Evolutionary conservation across 352 stramenopile genomes (phyloP), one percentile per base, ranked within the genome.

Genomic region (Globisporangium spiculum): DNA sequence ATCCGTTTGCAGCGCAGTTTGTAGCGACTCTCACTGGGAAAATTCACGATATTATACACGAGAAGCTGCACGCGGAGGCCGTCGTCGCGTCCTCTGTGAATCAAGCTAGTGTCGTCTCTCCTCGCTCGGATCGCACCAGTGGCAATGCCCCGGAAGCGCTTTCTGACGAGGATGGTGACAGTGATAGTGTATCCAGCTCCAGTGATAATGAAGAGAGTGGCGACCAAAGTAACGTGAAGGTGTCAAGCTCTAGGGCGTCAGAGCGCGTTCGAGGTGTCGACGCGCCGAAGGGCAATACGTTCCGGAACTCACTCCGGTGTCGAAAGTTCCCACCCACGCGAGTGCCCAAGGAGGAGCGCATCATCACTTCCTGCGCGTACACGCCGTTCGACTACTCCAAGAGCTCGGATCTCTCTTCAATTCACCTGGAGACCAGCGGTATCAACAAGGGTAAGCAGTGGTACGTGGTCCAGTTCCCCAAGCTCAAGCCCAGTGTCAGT

Each of bases 391-490:
- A 81, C 20, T 60, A 44, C n/a, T 62, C 53, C 7, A 69, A 52
- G 26, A 54, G 30, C 24, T 61, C 56, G 1, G 70, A 77, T 46
- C 48, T 80, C 24, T 59, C 66, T 34, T 78, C 67, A 44, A 76
- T 76, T 10, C 55, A 32, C 14, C 55, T 76, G 16, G n/a, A 67
- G 16, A 50, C 34, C 4, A 44, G 50, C 18, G 69, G 73, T 20
- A 63, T 65, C 4, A 50, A 70, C n/a, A 55, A 62, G 3, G 60
- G 63, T 18, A 68, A 70, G n/a, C 66, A 66, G 52, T 88, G 80
- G 78, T 66, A 60, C 4, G 60, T 85, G 2, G 73, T 84, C 41
- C 55, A 79, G 26, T 88, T 88, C 53, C 80, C 80, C 10, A 79
- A 77, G 46, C 52, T 24, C 2, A 73, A 70, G 12, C 77, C 75